Evolutionary conservation across 345 rosid species (phyloP).

Genomic region (Angophora floribunda): DNA sequence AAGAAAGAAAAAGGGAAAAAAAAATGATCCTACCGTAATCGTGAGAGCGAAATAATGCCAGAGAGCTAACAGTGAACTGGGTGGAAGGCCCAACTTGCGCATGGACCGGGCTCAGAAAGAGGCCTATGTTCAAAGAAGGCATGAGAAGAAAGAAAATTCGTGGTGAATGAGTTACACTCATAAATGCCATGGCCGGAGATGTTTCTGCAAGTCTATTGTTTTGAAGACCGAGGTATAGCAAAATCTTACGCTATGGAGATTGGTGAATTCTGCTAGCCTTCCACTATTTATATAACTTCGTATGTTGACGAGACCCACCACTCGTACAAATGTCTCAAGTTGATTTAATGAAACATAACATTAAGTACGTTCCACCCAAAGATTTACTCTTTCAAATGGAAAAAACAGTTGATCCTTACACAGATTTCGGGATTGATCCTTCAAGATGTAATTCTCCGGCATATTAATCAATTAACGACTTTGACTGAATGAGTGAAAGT

Average conservation of each 20-base stretch:
- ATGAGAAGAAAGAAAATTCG: neutral
- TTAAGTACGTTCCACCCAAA: too few species aligned
- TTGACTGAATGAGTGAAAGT: neutral
- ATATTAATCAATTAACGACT: too few species aligned
- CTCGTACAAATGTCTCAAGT: fast-evolving
- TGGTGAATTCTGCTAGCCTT: neutral
- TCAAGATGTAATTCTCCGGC: fast-evolving
- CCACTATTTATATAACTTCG: neutral
- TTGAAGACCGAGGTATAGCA: neutral
- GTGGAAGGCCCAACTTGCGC: neutral
- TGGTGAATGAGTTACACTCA: neutral
- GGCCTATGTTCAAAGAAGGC: neutral
- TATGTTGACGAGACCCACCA: neutral
- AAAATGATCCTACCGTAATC: neutral
- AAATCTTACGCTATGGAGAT: neutral
- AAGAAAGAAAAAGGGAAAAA: too few species aligned
- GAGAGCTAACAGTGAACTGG: fast-evolving
- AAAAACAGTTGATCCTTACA: too few species aligned
- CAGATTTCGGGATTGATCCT: neutral
- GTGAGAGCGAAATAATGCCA: fast-evolving
- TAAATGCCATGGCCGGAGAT: neutral
- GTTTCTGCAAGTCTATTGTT: neutral
- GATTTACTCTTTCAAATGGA: neutral
- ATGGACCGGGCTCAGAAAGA: neutral
- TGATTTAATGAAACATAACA: too few species aligned